A percentile compares a stretch with the other conserved stretches of the same genome.
These are phyloP conservation scores for Stephanodiscus triporus DNA, from an alignment of 108 stramenopile genomes.

Conservation along the genomic window DNA sequence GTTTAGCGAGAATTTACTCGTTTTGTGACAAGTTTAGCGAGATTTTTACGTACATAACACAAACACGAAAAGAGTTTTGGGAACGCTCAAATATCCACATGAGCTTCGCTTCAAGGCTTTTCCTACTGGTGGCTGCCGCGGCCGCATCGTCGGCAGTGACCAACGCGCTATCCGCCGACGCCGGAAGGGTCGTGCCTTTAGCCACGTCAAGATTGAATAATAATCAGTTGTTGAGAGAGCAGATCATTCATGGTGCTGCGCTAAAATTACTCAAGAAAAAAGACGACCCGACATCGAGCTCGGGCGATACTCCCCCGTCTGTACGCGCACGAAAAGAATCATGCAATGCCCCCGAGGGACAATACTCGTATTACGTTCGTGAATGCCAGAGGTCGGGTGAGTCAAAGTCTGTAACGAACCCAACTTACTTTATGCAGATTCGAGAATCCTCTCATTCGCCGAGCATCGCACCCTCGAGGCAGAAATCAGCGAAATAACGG, in stretches of 20 bases:
- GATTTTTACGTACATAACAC: too few species aligned
- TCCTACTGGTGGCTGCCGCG: constrained; percentile 4
- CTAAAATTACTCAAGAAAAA: constrained; percentile 6
- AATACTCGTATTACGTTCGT: constrained; percentile 35
- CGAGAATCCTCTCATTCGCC: background rate
- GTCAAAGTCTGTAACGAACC: background rate
- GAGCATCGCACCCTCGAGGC: constrained; percentile 1
- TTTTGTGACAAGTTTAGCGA: too few species aligned
- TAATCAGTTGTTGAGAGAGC: constrained; percentile 11
- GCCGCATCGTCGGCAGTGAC: background rate
- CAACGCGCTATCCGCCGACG: background rate
- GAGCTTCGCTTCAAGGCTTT: background rate
- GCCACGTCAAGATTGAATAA: constrained; percentile 2
- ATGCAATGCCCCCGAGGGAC: background rate
- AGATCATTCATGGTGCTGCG: constrained; percentile 22
- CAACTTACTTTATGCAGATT: background rate
- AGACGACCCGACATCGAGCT: background rate
- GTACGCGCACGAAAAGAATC: background rate
- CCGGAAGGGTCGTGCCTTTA: background rate
- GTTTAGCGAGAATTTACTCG: too few species aligned
- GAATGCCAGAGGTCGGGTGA: constrained; percentile 34
- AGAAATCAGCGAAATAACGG: constrained; percentile 40
- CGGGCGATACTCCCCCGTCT: background rate
- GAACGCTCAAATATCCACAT: too few species aligned
- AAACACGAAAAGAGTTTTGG: too few species aligned